Conservation (phyloP, 257 asterid genomes). For the Knoxia roxburghii region DNA sequence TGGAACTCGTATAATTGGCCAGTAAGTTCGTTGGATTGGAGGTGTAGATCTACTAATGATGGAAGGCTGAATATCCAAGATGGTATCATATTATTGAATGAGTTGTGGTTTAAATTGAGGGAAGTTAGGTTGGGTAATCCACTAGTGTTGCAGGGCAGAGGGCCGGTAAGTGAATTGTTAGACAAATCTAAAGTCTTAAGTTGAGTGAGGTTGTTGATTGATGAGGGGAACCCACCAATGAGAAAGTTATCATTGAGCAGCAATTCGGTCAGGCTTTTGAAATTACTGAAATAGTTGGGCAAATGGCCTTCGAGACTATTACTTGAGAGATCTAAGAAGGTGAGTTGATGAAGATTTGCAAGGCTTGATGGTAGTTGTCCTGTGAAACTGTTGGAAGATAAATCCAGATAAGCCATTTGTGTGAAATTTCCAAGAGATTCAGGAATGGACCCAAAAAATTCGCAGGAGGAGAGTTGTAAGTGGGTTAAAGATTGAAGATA, state of each 20-base stretch:
- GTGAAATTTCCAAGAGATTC: slow-evolving; percentile 22
- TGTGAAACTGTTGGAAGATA: slow-evolving; percentile 10
- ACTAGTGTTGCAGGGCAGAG: slow-evolving; percentile 3
- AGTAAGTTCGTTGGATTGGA: slow-evolving; percentile 9
- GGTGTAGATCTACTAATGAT: neutral
- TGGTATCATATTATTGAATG: slow-evolving; percentile 12
- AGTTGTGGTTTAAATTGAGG: slow-evolving; percentile 12
- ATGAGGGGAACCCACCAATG: slow-evolving; percentile 10
- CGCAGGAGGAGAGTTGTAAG: slow-evolving; percentile 16
- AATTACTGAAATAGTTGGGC: slow-evolving; percentile 9
- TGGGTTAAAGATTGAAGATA: slow-evolving; percentile 1
- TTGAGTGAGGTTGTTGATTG: slow-evolving; percentile 7
- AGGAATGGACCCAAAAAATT: slow-evolving; percentile 22
- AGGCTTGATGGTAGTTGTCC: slow-evolving; percentile 17
- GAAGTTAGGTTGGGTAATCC: slow-evolving; percentile 5
- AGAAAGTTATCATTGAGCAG: neutral
- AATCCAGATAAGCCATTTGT: neutral
- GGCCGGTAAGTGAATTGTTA: slow-evolving; percentile 14
- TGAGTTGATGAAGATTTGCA: slow-evolving; percentile 13
- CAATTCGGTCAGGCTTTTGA: neutral
- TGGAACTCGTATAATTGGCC: slow-evolving; percentile 23
- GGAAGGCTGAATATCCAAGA: slow-evolving; percentile 19
- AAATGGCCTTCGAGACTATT: slow-evolving; percentile 15
- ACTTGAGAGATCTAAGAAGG: neutral
- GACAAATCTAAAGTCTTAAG: slow-evolving; percentile 10